Base-by-base conservation (phyloP, 169 alveolate genomes). In the Plasmodium coatneyi region DNA sequence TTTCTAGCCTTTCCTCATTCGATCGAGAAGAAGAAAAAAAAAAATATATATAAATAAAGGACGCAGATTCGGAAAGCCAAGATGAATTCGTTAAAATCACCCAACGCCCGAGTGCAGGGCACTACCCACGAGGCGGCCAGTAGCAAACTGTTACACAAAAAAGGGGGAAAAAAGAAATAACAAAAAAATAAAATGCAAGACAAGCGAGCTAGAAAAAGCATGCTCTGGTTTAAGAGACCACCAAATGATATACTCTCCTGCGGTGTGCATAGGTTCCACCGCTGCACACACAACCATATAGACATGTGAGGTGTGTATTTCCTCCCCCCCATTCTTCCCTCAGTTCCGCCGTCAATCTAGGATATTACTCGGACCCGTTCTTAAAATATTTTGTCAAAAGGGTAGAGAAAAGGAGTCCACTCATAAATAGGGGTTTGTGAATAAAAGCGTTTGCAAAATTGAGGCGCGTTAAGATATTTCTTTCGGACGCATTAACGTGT, bases 51-150 rank as follows among this genome's bases (percentile, higher is more conserved):
- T 82, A 34, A 60, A 32, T 32, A 54, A 7, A 39, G 34, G 30
- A 46, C 19, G 32, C 34, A 49, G n/a, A 36, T 12, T 46, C 76
- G 16, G 39, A 41, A 41, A 71, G 79, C 72, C 16, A 36, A 16
- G 52, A 87, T 87, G 89, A 66, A 46, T 87, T 32, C 74, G 14
- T 5, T 39, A 41, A 71, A 87, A 25, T 60, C 80, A 5, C 71
- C 93, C 32, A 87, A 76, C 30, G 25, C 4, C 10, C 79, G 80
- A 14, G 95, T 92, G 32, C 95, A 92, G 87, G 25, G 56, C 25
- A 92, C 95, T 52, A 92, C 95, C 25, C 82, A 92, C 82, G 95
- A 92, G 71, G 95, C 95, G 54, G 93, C 95, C 34, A 72, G 92
- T 49, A 92, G 95, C 83, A 92, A 92, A 92, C 56, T 83, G 95